A percentile compares a stretch with the other conserved stretches of the same genome.
Evolutionary conservation across 208 protist species (phyloP).

Genomic region (Trypanosoma scelopori): DNA sequence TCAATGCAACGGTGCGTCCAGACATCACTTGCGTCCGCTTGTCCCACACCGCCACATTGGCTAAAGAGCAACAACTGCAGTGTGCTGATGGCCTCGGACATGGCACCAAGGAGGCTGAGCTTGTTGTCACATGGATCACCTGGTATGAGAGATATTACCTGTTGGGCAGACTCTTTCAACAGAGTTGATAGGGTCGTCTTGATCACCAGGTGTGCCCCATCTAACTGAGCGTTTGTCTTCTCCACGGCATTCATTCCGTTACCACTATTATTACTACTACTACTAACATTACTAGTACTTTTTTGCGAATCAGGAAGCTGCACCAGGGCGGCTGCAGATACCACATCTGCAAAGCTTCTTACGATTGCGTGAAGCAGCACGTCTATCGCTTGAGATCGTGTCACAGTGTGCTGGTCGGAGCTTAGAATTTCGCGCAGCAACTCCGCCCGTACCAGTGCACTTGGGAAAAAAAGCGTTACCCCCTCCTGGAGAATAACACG

Average conservation of each 20-base stretch:
- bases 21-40: background rate
- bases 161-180: slow-evolving; percentile 22
- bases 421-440: slow-evolving; percentile 68
- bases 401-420: slow-evolving; percentile 9
- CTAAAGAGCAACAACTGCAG: slow-evolving; percentile 76
- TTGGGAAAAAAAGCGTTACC: slow-evolving; percentile 78
- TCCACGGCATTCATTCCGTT: background rate
- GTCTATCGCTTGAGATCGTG: slow-evolving; percentile 22
- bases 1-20: slow-evolving; percentile 1
- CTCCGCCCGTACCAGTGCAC: slow-evolving; percentile 46
- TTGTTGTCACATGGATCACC: slow-evolving; percentile 17
- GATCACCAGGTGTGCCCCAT: slow-evolving; percentile 14
- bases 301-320: background rate
- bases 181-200: slow-evolving; percentile 28
- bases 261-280: background rate
- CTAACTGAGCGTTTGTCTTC: background rate
- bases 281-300: background rate
- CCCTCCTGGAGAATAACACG: slow-evolving; percentile 58
- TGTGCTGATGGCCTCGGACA: slow-evolving; percentile 59
- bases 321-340: slow-evolving; percentile 21
- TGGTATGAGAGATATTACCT: slow-evolving; percentile 15
- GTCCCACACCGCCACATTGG: slow-evolving; percentile 25
- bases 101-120: slow-evolving; percentile 24
- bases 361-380: slow-evolving; percentile 30
- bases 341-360: slow-evolving; percentile 29